Evolutionary conservation across 306 rosid genomes (phyloP), one percentile per base, ranked within the genome.

Genomic region (Dicorynia guianensis): DNA sequence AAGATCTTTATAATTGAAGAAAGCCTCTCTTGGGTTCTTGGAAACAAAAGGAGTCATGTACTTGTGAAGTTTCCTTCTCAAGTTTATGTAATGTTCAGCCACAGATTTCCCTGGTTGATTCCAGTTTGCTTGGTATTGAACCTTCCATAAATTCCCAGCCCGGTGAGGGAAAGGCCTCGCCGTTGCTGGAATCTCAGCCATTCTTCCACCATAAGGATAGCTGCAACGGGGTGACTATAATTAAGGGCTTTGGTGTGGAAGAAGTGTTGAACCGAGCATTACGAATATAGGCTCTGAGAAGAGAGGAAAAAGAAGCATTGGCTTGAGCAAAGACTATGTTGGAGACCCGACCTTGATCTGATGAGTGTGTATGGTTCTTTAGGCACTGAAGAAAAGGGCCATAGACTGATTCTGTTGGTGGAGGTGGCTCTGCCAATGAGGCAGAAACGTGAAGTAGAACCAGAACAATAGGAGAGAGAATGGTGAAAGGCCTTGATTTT

Each of bases 91-190:
- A 14, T 72, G 8, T 43, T 0, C 5, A 5, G 79, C 83, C 5
- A 67, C 86, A 14, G 36, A 67, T 5, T 54, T 11, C 13, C 84
- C 80, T 4, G 78, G 71, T 10, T 81, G 89, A 2, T 80, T 34
- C 98, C 96, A 93, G 53, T 61, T 87, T 40, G 86, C 81, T 0
- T 91, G 87, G 77, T 88, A 89, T 42, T 93, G 98, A 30, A 93
- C 58, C 54, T 93, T 93, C 59, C 68, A 93, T 10, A 93, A 4
- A 2, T 87, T 93, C 13, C 98, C 98, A 0, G 85, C 84, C 3
- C 96, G 85, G 67, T 93, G 98, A 12, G 98, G 94, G 47, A 93
- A 93, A 6, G 98, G 85, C 0, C 90, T 81, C 0, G 87, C 96
- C 19, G 72, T 82, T 13, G 82, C 34, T 1, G 84, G 1, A 15